A percentile compares a stretch with the other conserved stretches of the same genome.
Conservation (phyloP, 2,329 filamentous ascomycete species). For the Chrysoporthe cubensis region DNA sequence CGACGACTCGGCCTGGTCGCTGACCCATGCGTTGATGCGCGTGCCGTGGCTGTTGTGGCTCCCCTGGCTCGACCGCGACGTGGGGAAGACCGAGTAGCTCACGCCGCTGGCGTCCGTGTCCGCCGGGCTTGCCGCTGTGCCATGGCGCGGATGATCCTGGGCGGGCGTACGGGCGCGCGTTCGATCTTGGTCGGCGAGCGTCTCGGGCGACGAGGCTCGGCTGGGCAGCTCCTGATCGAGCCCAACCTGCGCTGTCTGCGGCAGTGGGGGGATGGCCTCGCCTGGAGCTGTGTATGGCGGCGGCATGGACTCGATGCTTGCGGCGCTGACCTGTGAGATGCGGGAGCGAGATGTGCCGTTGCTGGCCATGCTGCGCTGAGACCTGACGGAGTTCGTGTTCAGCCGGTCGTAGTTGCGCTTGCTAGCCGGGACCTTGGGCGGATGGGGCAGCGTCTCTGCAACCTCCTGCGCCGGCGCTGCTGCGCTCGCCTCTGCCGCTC, state of each 20-base stretch:
- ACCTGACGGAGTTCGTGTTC: conserved; percentile 6
- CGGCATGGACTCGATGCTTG: conserved; percentile 16
- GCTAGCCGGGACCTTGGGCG: neutral
- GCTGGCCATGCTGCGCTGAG: conserved; percentile 13
- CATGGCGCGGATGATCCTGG: neutral
- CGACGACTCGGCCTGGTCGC: conserved; percentile 12
- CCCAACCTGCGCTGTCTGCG: conserved; percentile 5
- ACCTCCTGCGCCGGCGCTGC: conserved; percentile 3
- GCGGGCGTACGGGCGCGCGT: neutral
- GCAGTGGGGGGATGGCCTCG: conserved; percentile 6
- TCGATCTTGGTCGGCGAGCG: neutral
- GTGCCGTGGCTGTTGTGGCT: conserved; percentile 9
- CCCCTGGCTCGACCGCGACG: conserved; percentile 4
- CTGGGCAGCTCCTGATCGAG: neutral
- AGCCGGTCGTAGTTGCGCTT: conserved; percentile 4
- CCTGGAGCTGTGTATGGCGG: conserved; percentile 20
- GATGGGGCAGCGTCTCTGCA: neutral
- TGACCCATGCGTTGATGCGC: conserved; percentile 21
- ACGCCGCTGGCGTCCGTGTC: conserved; percentile 5
- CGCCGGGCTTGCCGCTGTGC: conserved; percentile 5
- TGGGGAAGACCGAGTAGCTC: conserved; percentile 10
- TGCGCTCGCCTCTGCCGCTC: neutral
- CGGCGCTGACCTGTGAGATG: conserved; percentile 8
- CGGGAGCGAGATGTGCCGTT: conserved; percentile 13
- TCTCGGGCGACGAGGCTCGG: conserved; percentile 15